Conservation (phyloP, 2,329 filamentous ascomycete genomes). For the Fusarium annulatum region DNA sequence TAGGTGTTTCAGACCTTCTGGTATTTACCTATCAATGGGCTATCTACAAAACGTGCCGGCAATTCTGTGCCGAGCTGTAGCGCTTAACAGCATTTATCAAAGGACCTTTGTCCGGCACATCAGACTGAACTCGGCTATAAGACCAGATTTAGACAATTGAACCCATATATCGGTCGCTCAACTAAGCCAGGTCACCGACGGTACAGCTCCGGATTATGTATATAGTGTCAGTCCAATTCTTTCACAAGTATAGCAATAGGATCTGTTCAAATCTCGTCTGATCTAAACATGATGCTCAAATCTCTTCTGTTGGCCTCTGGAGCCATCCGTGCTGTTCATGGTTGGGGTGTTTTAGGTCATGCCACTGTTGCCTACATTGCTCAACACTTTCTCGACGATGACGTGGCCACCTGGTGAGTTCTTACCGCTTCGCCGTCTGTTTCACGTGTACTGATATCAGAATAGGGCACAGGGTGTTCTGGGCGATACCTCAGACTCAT, state of each 20-base stretch:
- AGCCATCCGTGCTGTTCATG: background rate
- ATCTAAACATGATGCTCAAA: background rate
- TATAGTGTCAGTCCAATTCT: background rate
- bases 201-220: background rate
- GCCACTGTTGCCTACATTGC: conserved; percentile 7
- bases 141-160: background rate
- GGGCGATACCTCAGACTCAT: background rate
- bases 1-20: background rate
- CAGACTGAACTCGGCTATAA: background rate
- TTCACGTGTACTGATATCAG: background rate
- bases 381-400: conserved; percentile 2
- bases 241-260: accelerated
- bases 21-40: background rate
- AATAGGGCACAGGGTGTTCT: conserved; percentile 2
- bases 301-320: background rate
- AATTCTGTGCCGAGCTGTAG: background rate
- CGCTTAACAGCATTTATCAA: background rate
- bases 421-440: accelerated
- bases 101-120: background rate
- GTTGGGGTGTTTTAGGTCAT: conserved; percentile 1
- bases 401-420: background rate
- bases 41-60: background rate
- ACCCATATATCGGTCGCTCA: background rate
- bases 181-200: background rate
- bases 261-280: accelerated